Percentiles rank a stretch among this genome's conserved stretches.
These are phyloP conservation scores for Scheffersomyces stipitis DNA, from an alignment of 805 yeast genomes.

Conservation along the genomic window DNA sequence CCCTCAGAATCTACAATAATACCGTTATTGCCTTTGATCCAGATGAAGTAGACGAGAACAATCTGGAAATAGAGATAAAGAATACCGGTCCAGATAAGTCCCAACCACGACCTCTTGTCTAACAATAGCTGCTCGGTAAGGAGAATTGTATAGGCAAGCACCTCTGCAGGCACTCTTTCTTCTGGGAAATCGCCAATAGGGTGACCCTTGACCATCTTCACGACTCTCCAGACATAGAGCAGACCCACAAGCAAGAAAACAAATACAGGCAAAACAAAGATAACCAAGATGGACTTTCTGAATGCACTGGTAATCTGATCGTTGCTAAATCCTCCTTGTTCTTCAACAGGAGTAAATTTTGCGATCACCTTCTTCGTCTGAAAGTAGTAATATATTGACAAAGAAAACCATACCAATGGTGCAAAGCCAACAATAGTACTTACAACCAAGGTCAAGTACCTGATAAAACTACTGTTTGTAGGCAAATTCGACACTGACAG, in stretches of 20 bases:
- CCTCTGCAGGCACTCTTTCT: background rate
- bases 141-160: conserved; percentile 1
- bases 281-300: conserved; percentile 23
- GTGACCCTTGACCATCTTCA: background rate
- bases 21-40: conserved; percentile 33
- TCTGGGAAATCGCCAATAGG: background rate
- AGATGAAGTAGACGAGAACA: conserved; percentile 20
- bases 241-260: conserved; percentile 1
- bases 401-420: conserved; percentile 13
- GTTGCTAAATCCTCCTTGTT: conserved; percentile 14
- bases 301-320: conserved; percentile 20
- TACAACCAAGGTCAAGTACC: no score
- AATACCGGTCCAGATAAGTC: conserved; percentile 10
- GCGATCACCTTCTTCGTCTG: conserved; percentile 26
- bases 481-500: no score
- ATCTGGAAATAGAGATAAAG: conserved; percentile 11
- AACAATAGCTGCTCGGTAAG: background rate
- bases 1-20: conserved; percentile 21
- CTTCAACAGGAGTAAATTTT: conserved; percentile 28
- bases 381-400: conserved; percentile 19
- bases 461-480: no score
- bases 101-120: background rate
- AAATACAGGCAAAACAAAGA: conserved; percentile 25
- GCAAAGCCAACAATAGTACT: conserved; percentile 1
- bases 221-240: background rate